Percentiles rank a stretch among this genome's conserved stretches.
phyloP scores from a whole-genome alignment of 2,329 filamentous ascomycete species.

The Sclerotinia minor region DNA sequence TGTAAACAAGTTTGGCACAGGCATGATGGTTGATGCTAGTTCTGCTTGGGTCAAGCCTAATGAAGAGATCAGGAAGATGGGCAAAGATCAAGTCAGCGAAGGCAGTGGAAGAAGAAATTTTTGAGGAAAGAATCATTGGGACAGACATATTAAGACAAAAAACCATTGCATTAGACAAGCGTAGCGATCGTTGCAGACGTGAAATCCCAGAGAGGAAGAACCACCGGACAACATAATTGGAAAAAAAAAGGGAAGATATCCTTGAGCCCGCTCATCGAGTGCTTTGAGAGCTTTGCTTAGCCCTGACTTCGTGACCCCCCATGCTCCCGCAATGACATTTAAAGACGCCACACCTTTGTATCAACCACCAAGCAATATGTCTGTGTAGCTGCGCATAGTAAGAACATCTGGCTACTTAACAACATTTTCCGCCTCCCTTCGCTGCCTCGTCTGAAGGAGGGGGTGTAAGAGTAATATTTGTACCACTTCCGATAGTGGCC shows the following conservation, averaged over 20 bases:
- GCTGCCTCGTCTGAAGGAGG: slow-evolving; percentile 71
- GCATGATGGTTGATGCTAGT: slow-evolving; percentile 47
- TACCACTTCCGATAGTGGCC: slow-evolving; percentile 75
- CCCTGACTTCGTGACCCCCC: slow-evolving; percentile 28
- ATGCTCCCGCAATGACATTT: slow-evolving; percentile 29
- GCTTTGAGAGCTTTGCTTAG: slow-evolving; percentile 24
- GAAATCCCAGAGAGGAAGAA: slow-evolving; percentile 31
- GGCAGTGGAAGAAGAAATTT: slow-evolving; percentile 29
- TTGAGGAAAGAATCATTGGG: slow-evolving; percentile 22
- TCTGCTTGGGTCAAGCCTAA: slow-evolving; percentile 28
- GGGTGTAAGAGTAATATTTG: slow-evolving; percentile 85
- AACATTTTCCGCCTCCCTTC: slow-evolving; percentile 76
- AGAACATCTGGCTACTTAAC: slow-evolving; percentile 51
- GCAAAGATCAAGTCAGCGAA: slow-evolving; percentile 27
- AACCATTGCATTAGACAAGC: slow-evolving; percentile 28
- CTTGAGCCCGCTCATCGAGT: slow-evolving; percentile 25
- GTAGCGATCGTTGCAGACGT: slow-evolving; percentile 36
- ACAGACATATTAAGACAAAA: slow-evolving; percentile 25
- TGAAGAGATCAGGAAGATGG: slow-evolving; percentile 26
- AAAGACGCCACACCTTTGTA: slow-evolving; percentile 34
- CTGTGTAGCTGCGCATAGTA: slow-evolving; percentile 25
- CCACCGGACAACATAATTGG: slow-evolving; percentile 28
- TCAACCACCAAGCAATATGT: slow-evolving; percentile 33
- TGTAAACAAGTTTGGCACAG: slow-evolving; percentile 47
- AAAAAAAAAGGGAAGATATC: slow-evolving; percentile 26